These are phyloP conservation scores for Auricularia sp. DNA, from an alignment of 768 basidiomycete species.

Conservation along the genomic window DNA sequence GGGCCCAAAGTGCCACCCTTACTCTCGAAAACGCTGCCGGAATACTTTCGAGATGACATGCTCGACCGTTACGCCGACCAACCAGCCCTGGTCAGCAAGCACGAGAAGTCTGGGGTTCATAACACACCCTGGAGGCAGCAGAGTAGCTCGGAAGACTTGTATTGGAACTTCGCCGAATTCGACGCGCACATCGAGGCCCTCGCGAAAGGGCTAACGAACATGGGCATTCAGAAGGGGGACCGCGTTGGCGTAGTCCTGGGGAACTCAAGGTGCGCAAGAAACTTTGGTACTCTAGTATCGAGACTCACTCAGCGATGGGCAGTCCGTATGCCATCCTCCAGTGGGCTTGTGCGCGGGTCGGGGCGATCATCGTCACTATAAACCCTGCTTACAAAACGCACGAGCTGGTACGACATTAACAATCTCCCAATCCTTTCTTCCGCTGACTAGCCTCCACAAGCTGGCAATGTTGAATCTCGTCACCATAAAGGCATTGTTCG, in stretches of 20 bases:
- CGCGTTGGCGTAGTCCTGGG: conserved; percentile 77
- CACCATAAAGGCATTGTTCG: conserved; percentile 57
- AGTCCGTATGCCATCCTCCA: conserved; percentile 75
- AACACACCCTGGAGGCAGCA: conserved; percentile 51
- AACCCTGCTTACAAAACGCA: conserved; percentile 69
- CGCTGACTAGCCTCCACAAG: conserved; percentile 24
- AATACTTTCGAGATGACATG: conserved; percentile 52
- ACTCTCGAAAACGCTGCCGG: conserved; percentile 42
- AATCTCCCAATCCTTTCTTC: conserved; percentile 5
- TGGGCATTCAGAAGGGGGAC: conserved; percentile 69
- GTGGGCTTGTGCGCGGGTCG: conserved; percentile 78
- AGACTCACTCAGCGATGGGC: neutral
- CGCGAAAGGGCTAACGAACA: conserved; percentile 53
- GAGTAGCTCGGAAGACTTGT: conserved; percentile 40
- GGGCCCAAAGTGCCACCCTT: conserved; percentile 50
- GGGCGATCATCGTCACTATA: conserved; percentile 73
- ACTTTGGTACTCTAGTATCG: neutral
- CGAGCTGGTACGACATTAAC: conserved; percentile 44
- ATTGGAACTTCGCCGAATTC: conserved; percentile 69
- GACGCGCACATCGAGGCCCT: conserved; percentile 54
- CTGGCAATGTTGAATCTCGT: conserved; percentile 51
- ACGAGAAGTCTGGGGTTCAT: conserved; percentile 47
- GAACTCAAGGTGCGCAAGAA: conserved; percentile 55
- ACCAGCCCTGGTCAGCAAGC: conserved; percentile 55
- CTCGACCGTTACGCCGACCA: conserved; percentile 36